These are phyloP conservation scores for Inga oerstediana DNA, from an alignment of 306 rosid genomes.

Conservation along the genomic window DNA sequence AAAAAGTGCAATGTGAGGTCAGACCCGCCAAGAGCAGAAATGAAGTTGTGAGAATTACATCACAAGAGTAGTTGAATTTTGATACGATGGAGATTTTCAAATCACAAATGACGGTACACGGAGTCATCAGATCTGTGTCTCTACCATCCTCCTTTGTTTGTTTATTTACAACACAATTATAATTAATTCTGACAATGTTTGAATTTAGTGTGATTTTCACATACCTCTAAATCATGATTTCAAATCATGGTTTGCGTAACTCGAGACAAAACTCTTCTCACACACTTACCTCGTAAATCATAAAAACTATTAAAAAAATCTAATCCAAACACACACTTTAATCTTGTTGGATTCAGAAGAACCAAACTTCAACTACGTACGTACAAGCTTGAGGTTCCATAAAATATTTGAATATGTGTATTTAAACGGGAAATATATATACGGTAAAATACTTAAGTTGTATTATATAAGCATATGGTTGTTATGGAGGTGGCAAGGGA, in stretches of 20 bases:
- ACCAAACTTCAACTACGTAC: background rate
- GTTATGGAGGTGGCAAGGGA: slow-evolving; percentile 29
- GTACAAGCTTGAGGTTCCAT: background rate
- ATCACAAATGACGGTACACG: background rate
- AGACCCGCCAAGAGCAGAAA: background rate
- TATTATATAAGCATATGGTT: too few relatives aligned
- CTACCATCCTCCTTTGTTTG: background rate
- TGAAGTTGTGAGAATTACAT: background rate
- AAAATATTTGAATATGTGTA: background rate
- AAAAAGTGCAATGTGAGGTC: background rate
- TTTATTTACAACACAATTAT: background rate
- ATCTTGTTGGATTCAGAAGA: background rate
- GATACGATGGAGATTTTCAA: background rate
- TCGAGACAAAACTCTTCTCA: too few relatives aligned
- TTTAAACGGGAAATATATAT: background rate
- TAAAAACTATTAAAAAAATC: too few relatives aligned
- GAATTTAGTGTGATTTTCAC: too few relatives aligned
- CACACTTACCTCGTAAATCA: too few relatives aligned
- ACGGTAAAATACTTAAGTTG: background rate
- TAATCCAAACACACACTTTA: too few relatives aligned
- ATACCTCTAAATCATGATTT: too few relatives aligned
- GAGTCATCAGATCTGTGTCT: background rate
- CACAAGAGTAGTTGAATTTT: background rate
- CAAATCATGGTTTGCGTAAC: too few relatives aligned
- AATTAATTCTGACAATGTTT: too few relatives aligned